These are phyloP conservation scores for Penicillium antarcticum DNA, from an alignment of 495 filamentous ascomycete species.

Conservation along the genomic window DNA sequence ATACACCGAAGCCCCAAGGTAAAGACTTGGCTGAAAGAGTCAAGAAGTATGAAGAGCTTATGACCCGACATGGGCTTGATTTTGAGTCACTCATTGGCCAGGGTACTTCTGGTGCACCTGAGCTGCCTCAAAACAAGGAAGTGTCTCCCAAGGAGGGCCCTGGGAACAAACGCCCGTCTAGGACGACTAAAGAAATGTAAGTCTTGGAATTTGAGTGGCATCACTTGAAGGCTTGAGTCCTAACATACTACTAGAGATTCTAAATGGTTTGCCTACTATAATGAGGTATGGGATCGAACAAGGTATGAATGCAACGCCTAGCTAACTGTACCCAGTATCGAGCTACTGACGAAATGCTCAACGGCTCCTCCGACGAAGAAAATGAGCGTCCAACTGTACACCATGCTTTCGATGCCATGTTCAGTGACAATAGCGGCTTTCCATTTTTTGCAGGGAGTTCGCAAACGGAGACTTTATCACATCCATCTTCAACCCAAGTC, in stretches of 20 bases:
- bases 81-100: slow-evolving; percentile 11
- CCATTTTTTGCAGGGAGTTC: slow-evolving; percentile 55
- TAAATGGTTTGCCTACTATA: slow-evolving; percentile 16
- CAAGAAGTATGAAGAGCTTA: slow-evolving; percentile 23
- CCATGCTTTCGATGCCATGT: slow-evolving; percentile 53
- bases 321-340: not conserved
- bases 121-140: not conserved
- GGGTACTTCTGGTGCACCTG: not conserved
- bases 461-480: slow-evolving; percentile 35
- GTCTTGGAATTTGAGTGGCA: no score
- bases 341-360: slow-evolving; percentile 21
- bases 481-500: slow-evolving; percentile 25
- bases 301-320: not conserved
- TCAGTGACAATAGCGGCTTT: slow-evolving; percentile 51
- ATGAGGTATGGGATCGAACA: slow-evolving; percentile 3
- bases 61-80: slow-evolving; percentile 26
- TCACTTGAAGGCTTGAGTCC: no score
- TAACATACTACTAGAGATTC: not conserved
- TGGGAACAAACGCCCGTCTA: not conserved
- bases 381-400: slow-evolving; percentile 50
- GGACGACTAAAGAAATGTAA: not conserved
- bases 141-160: not conserved
- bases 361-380: slow-evolving; percentile 62
- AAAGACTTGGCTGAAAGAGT: slow-evolving; percentile 20
- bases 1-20: slow-evolving; percentile 12